These are phyloP conservation scores for Neospermospora avenae DNA, from an alignment of 2,329 filamentous ascomycete species.

Conservation along the genomic window DNA sequence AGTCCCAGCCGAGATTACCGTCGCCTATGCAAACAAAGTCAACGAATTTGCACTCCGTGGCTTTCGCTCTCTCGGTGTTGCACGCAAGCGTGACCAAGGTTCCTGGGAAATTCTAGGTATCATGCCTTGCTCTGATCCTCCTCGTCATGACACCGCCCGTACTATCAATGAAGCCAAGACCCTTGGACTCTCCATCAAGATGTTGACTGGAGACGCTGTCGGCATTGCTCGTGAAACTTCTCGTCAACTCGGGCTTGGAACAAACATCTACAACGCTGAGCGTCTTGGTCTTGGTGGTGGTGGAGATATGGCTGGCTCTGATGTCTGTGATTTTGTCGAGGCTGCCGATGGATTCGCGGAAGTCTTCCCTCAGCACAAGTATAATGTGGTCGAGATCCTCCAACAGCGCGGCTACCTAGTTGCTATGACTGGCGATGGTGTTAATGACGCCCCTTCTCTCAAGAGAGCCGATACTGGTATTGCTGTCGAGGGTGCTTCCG, in stretches of 20 bases:
- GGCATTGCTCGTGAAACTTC: slow-evolving; percentile 91
- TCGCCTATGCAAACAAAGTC: slow-evolving; percentile 88
- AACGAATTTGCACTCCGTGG: slow-evolving; percentile 89
- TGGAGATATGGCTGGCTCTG: slow-evolving; percentile 89
- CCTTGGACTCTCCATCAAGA: slow-evolving; percentile 88
- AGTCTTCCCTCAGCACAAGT: slow-evolving; percentile 94
- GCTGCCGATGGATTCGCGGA: slow-evolving; percentile 93
- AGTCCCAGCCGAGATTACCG: slow-evolving; percentile 72
- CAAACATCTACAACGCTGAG: slow-evolving; percentile 92
- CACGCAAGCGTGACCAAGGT: slow-evolving; percentile 78
- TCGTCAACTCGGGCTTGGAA: slow-evolving; percentile 85
- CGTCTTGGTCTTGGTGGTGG: slow-evolving; percentile 85
- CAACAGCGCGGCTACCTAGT: slow-evolving; percentile 92
- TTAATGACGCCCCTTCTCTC: slow-evolving; percentile 88
- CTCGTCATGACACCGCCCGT: slow-evolving; percentile 84
- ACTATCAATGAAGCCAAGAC: slow-evolving; percentile 88
- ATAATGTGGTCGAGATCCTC: slow-evolving; percentile 88
- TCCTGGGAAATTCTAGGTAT: slow-evolving; percentile 91
- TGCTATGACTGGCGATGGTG: slow-evolving; percentile 95
- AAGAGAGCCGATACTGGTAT: slow-evolving; percentile 98
- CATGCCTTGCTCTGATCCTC: slow-evolving; percentile 91
- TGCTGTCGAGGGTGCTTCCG: slow-evolving; percentile 87
- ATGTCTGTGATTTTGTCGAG: slow-evolving; percentile 94
- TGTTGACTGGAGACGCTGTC: slow-evolving; percentile 93
- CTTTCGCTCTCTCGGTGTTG: slow-evolving; percentile 91